Percentiles rank a stretch among this genome's conserved stretches.
Evolutionary conservation across 495 filamentous ascomycete genomes (phyloP).

Genomic region (Chlorociboria aeruginascens): DNA sequence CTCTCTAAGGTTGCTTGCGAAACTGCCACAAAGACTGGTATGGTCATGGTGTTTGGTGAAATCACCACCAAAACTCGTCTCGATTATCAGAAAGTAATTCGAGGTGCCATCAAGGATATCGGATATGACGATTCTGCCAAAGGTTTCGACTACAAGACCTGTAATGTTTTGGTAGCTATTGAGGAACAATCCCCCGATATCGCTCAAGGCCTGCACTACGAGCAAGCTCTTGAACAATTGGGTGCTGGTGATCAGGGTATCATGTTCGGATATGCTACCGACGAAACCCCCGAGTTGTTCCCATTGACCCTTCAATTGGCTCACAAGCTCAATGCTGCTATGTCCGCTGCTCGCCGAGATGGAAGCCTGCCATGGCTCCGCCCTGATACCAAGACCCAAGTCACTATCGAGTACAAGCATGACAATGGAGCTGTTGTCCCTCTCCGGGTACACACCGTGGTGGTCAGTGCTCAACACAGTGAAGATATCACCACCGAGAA

Average conservation of each 20-base stretch:
- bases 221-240: conserved; percentile 91
- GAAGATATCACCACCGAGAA: conserved; percentile 82
- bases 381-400: conserved; percentile 98
- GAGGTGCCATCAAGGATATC: conserved; percentile 91
- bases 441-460: conserved; percentile 86
- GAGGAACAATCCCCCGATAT: conserved; percentile 99
- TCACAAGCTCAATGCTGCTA: conserved; percentile 89
- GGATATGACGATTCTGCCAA: conserved; percentile 94
- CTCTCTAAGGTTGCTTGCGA: conserved; percentile 98
- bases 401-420: conserved; percentile 97
- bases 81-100: conserved; percentile 98
- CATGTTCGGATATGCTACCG: conserved; percentile 99
- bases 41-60: conserved; percentile 99
- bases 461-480: conserved; percentile 91
- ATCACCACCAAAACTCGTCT: conserved; percentile 91
- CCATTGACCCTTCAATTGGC: conserved; percentile 85
- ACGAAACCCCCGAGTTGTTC: conserved; percentile 95
- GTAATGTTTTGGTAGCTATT: conserved; percentile 96
- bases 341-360: conserved; percentile 77
- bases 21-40: conserved; percentile 98
- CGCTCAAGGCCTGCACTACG: conserved; percentile 94
- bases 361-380: conserved; percentile 87
- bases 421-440: conserved; percentile 91
- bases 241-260: conserved; percentile 99
- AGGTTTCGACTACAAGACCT: conserved; percentile 99